Evolutionary conservation across 2,329 filamentous ascomycete species (phyloP).

Genomic region (Sarocladium oryzae): DNA sequence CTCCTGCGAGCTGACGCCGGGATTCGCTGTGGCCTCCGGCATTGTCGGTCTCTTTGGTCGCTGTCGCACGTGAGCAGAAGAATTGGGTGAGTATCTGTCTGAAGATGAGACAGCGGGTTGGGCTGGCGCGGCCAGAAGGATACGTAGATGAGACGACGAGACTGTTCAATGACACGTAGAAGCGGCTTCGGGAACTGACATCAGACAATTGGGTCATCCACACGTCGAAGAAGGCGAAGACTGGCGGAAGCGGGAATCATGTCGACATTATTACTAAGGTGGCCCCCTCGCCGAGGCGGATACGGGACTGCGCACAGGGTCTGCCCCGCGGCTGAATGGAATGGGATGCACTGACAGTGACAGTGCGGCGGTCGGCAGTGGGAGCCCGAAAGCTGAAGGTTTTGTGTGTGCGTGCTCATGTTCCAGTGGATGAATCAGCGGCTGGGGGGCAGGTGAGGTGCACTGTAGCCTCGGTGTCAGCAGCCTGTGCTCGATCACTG

Average conservation of each 20-base stretch:
- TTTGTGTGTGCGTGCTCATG: neutral
- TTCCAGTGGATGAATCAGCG: conserved; percentile 3
- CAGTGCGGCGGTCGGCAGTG: neutral
- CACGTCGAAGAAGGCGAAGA: neutral
- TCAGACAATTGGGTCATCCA: neutral
- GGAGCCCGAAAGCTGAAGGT: neutral
- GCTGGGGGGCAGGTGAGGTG: neutral
- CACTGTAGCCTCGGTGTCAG: neutral
- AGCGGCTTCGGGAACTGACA: neutral
- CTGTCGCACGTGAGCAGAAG: neutral
- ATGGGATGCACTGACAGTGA: neutral
- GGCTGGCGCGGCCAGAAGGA: too few species aligned
- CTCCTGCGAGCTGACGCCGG: conserved; percentile 2
- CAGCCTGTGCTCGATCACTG: neutral
- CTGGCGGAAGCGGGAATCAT: conserved; percentile 8
- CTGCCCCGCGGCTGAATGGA: neutral
- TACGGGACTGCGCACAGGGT: conserved; percentile 2
- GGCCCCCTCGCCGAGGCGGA: conserved; percentile 1
- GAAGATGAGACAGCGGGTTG: too few species aligned
- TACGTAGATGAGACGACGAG: neutral
- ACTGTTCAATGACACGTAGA: neutral
- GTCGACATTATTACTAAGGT: conserved; percentile 9
- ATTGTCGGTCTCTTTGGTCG: conserved; percentile 6
- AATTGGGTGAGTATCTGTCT: neutral
- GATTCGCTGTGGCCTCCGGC: conserved; percentile 4